These are phyloP conservation scores for Salvia miltiorrhiza DNA, from an alignment of 257 asterid species.

Conservation along the genomic window DNA sequence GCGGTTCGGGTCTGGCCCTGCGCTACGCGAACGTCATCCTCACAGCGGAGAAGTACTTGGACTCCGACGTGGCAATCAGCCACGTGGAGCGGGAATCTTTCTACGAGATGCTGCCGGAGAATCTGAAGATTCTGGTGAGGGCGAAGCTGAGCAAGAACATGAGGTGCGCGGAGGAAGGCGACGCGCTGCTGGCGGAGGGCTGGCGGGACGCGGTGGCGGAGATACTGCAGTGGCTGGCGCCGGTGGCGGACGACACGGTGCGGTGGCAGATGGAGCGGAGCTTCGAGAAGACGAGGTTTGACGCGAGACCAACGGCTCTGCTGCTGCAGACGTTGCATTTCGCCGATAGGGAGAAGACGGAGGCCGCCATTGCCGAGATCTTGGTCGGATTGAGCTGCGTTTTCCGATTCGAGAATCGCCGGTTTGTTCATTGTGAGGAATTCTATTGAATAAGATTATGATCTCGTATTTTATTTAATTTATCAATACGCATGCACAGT, in stretches of 20 bases:
- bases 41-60: slow-evolving; percentile 47
- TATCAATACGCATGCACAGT: background rate
- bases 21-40: slow-evolving; percentile 69
- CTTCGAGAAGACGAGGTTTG: slow-evolving; percentile 63
- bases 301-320: slow-evolving; percentile 41
- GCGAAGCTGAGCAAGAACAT: slow-evolving; percentile 64
- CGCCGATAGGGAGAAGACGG: slow-evolving; percentile 81
- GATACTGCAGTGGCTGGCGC: slow-evolving; percentile 75
- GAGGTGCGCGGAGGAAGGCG: slow-evolving; percentile 35
- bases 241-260: slow-evolving; percentile 68
- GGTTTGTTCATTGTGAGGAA: slow-evolving; percentile 16
- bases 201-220: slow-evolving; percentile 75
- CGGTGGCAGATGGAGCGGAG: slow-evolving; percentile 75
- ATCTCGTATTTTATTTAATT: background rate
- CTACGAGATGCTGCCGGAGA: slow-evolving; percentile 75
- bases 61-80: slow-evolving; percentile 31
- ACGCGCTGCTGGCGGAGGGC: slow-evolving; percentile 53
- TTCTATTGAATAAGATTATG: background rate
- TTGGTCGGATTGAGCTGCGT: slow-evolving; percentile 81
- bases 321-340: slow-evolving; percentile 72
- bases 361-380: slow-evolving; percentile 81
- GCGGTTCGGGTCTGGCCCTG: slow-evolving; percentile 73
- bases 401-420: slow-evolving; percentile 49
- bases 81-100: slow-evolving; percentile 39
- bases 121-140: slow-evolving; percentile 47